phyloP scores from a whole-genome alignment of 805 yeast species.

The Sporopachydermia quercuum region DNA sequence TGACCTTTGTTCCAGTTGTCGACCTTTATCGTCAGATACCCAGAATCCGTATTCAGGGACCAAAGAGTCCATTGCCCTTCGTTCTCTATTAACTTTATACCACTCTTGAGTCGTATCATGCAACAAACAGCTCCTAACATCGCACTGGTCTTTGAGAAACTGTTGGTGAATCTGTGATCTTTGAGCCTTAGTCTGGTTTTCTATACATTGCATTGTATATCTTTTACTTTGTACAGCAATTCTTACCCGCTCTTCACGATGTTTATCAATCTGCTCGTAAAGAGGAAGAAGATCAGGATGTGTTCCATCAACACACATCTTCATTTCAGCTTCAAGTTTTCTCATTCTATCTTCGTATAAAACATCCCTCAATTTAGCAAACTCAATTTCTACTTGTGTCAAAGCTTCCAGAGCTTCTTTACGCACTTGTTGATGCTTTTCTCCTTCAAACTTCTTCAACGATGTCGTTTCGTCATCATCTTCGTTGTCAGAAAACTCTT shows the following conservation, averaged over 20 bases:
- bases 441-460: conserved; percentile 11
- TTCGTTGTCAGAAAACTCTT: background rate
- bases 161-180: conserved; percentile 78
- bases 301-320: conserved; percentile 74
- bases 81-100: conserved; percentile 84
- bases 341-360: conserved; percentile 72
- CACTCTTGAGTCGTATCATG: conserved; percentile 68
- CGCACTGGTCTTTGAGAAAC: conserved; percentile 51
- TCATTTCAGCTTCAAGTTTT: conserved; percentile 67
- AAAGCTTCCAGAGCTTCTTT: conserved; percentile 56
- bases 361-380: conserved; percentile 74
- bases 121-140: conserved; percentile 49
- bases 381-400: conserved; percentile 69
- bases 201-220: conserved; percentile 64
- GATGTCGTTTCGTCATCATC: conserved; percentile 9
- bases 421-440: conserved; percentile 27
- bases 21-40: conserved; percentile 26
- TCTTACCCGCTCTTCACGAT: conserved; percentile 54
- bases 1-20: conserved; percentile 52
- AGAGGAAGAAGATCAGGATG: conserved; percentile 81
- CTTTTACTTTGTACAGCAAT: conserved; percentile 34
- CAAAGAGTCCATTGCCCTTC: conserved; percentile 62
- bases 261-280: conserved; percentile 53
- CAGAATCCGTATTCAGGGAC: conserved; percentile 29
- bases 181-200: conserved; percentile 65